Conservation (phyloP, 768 basidiomycete species). For the Russula sp. region DNA sequence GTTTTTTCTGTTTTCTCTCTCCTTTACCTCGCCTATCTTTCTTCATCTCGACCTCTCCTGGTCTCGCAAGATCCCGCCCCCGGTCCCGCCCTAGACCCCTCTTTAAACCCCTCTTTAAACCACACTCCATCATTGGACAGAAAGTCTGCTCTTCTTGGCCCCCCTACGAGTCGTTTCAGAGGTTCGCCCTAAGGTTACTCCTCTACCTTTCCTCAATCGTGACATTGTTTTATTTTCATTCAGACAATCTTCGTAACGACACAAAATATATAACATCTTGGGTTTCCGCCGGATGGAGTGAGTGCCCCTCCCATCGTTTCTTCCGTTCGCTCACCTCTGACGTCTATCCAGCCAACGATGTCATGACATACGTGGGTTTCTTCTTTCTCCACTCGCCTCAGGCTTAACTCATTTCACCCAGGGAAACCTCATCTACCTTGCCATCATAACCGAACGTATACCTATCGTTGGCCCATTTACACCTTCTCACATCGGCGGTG, state of each 20-base stretch:
- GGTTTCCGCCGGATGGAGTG: conserved; percentile 73
- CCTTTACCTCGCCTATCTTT: conserved; percentile 14
- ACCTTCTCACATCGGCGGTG: conserved; percentile 41
- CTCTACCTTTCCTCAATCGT: too few species aligned
- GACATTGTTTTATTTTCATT: background rate
- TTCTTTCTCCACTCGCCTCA: background rate
- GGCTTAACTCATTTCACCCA: conserved; percentile 19
- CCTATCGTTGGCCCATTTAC: conserved; percentile 44
- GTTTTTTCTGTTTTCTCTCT: conserved; percentile 14
- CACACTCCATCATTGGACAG: background rate
- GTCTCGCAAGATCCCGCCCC: background rate
- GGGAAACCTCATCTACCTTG: conserved; percentile 45
- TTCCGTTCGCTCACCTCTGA: background rate
- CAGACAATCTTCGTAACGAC: conserved; percentile 62
- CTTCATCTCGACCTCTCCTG: conserved; percentile 6
- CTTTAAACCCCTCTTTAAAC: background rate
- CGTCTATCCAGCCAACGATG: conserved; percentile 58
- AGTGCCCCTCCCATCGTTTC: conserved; percentile 16
- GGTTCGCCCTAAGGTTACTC: conserved; percentile 37
- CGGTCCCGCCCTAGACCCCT: background rate
- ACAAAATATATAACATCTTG: conserved; percentile 69
- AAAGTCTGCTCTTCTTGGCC: conserved; percentile 38
- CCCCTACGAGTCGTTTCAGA: conserved; percentile 57
- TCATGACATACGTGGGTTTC: conserved; percentile 61
- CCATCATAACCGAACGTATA: conserved; percentile 40